Evolutionary conservation across 441 rosid species (phyloP).

Genomic region (Rhodomyrtus psidioides): DNA sequence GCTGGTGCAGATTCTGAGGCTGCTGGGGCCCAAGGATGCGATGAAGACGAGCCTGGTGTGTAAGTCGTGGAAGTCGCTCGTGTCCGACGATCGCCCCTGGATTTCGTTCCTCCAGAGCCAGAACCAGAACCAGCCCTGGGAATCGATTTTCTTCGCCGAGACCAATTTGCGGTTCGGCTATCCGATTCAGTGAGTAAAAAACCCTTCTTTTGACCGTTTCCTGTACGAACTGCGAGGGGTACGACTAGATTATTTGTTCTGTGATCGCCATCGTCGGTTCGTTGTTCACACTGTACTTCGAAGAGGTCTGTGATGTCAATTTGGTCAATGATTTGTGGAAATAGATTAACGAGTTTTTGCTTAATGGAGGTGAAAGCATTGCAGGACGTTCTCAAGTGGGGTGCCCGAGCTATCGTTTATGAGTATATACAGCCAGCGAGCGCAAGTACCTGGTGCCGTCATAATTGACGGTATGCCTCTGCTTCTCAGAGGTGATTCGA

Average conservation of each 20-base stretch:
- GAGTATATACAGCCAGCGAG: slow-evolving; percentile 57
- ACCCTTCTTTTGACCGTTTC: neutral
- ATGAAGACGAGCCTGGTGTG: slow-evolving; percentile 33
- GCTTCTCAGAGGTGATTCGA: neutral
- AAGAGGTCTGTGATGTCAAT: neutral
- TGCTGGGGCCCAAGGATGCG: slow-evolving; percentile 52
- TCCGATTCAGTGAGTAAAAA: slow-evolving; percentile 47
- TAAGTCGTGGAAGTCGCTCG: slow-evolving; percentile 40
- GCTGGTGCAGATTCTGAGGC: slow-evolving; percentile 40
- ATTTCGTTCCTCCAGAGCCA: slow-evolving; percentile 39
- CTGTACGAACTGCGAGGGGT: neutral
- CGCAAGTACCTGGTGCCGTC: slow-evolving; percentile 55
- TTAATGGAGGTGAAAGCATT: neutral
- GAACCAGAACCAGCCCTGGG: slow-evolving; percentile 25
- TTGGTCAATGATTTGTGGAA: neutral
- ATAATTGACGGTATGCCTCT: slow-evolving; percentile 61
- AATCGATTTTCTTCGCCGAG: slow-evolving; percentile 63
- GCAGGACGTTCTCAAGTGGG: slow-evolving; percentile 35
- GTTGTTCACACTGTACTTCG: neutral
- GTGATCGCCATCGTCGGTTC: neutral
- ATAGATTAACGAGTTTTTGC: neutral
- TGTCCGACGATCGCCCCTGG: slow-evolving; percentile 59
- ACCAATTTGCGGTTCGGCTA: slow-evolving; percentile 45
- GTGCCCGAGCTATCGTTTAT: slow-evolving; percentile 43
- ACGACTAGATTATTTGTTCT: neutral